These are phyloP conservation scores for Phalaenopsis equestris DNA, from an alignment of 106 monocot species.

Conservation along the genomic window DNA sequence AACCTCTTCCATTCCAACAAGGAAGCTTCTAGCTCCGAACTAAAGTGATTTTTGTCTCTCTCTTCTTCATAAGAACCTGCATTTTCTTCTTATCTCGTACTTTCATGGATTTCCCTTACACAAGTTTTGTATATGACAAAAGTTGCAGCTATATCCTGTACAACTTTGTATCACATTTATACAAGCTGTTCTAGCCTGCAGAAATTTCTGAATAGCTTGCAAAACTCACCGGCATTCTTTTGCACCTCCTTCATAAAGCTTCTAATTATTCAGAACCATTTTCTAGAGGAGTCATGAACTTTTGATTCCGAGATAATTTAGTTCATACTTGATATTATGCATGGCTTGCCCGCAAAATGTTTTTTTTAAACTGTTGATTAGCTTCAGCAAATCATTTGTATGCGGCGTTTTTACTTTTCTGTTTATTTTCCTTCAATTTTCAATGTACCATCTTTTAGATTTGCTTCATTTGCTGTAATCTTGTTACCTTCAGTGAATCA, in stretches of 20 bases:
- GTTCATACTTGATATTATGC: background rate
- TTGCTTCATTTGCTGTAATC: background rate
- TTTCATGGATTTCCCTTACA: background rate
- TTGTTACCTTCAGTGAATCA: background rate
- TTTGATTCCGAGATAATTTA: background rate
- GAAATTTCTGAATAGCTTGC: no score
- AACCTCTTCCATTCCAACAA: background rate
- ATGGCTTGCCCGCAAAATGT: background rate
- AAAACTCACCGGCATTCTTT: no score
- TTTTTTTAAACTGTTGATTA: background rate
- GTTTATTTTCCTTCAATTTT: background rate
- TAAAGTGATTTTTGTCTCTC: background rate
- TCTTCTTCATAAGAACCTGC: background rate
- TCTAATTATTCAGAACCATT: background rate
- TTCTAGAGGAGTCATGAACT: background rate
- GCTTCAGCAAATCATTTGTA: background rate
- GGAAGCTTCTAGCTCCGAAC: background rate
- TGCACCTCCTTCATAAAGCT: no score
- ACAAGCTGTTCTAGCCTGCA: background rate
- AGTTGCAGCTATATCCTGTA: background rate
- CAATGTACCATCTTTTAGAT: background rate
- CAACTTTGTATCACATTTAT: background rate
- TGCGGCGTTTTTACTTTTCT: background rate
- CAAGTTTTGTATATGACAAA: background rate
- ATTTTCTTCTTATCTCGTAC: background rate